phyloP scores from a whole-genome alignment of 345 rosid genomes.

The Citrus sinensis region DVS_A1.0 CM039167.1:3826501-3827000 shows the following conservation, averaged over 20 bases:
- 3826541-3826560: too few species aligned
- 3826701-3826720: neutral
- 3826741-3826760: neutral
- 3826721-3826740: slow-evolving; percentile 4
- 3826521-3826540: too few species aligned
- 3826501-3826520: neutral
- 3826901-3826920: neutral
- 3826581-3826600: too few species aligned
- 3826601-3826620: too few species aligned
- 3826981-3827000: neutral
- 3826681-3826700: slow-evolving; percentile 3
- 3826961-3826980: neutral
- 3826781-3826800: neutral
- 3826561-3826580: too few species aligned
- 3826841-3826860: neutral
- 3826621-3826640: too few species aligned
- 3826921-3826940: neutral
- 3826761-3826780: neutral
- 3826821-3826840: too few species aligned
- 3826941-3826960: neutral
- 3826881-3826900: neutral
- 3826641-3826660: too few species aligned
- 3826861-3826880: neutral
- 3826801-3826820: too few species aligned
- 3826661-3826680: neutral